These are phyloP conservation scores for Solanum chiquidenum DNA, from an alignment of 257 asterid species.

Conservation along the genomic window DNA sequence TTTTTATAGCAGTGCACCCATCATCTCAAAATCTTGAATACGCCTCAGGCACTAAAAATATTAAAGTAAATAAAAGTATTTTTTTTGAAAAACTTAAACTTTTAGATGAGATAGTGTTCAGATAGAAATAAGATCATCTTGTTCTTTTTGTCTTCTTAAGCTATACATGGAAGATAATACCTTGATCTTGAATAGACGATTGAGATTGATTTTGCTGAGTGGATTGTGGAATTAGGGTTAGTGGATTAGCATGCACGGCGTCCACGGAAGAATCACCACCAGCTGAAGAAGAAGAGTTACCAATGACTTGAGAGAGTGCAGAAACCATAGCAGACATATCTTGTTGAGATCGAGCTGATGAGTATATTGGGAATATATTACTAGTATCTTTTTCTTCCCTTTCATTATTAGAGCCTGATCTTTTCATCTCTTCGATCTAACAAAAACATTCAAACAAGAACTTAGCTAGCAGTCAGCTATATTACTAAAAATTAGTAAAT, in stretches of 20 bases:
- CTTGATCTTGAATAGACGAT: slow-evolving; percentile 31
- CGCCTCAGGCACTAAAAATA: neutral
- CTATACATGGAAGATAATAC: slow-evolving; percentile 7
- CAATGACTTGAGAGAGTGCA: slow-evolving; percentile 81
- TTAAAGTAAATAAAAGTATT: neutral
- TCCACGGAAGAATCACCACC: neutral
- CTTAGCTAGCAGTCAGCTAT: neutral
- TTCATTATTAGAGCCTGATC: slow-evolving; percentile 32
- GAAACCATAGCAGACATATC: slow-evolving; percentile 81
- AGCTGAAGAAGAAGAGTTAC: slow-evolving; percentile 16
- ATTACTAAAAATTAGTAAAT: neutral
- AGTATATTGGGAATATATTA: slow-evolving; percentile 25
- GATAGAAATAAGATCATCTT: neutral
- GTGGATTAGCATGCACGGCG: neutral
- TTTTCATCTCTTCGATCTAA: slow-evolving; percentile 37
- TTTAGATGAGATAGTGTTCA: neutral
- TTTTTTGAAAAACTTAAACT: neutral
- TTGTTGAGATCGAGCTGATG: slow-evolving; percentile 55
- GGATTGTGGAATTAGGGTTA: neutral
- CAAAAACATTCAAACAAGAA: neutral
- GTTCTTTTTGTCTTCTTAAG: neutral
- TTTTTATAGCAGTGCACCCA: no score
- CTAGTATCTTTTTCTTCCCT: slow-evolving; percentile 3
- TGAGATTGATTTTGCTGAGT: slow-evolving; percentile 20
- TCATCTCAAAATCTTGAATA: no score